Evolutionary conservation across 495 filamentous ascomycete genomes (phyloP).

Genomic region (Parachaetomium inaequale): DNA sequence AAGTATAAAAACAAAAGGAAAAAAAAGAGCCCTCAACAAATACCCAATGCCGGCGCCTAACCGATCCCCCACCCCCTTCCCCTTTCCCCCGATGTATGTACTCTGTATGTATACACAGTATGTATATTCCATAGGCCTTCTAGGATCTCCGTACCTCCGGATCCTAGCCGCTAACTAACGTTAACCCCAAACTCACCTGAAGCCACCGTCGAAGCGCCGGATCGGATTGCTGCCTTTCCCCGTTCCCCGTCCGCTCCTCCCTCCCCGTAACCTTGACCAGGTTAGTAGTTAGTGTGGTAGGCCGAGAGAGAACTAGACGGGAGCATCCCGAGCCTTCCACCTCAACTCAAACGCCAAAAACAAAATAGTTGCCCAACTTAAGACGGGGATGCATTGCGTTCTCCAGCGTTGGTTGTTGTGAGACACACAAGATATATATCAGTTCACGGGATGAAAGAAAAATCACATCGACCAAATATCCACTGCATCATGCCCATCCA

Average conservation of each 20-base stretch:
- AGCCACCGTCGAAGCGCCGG: background rate
- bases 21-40: background rate
- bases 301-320: background rate
- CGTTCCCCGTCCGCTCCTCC: background rate
- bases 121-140: too few relatives aligned
- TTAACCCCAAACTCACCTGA: background rate
- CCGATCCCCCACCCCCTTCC: too few relatives aligned
- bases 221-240: background rate
- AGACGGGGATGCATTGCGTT: too few relatives aligned
- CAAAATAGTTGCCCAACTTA: too few relatives aligned
- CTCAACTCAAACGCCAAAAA: background rate
- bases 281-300: background rate
- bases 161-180: background rate
- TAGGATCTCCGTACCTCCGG: background rate
- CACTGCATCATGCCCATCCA: too few relatives aligned
- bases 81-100: too few relatives aligned
- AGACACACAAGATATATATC: too few relatives aligned
- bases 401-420: too few relatives aligned
- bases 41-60: background rate
- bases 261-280: background rate
- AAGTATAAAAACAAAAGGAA: too few relatives aligned
- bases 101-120: too few relatives aligned
- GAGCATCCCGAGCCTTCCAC: background rate
- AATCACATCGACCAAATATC: too few relatives aligned
- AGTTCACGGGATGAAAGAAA: too few relatives aligned